These are phyloP conservation scores for Syzygium oleosum DNA, from an alignment of 345 rosid genomes.

Conservation along the genomic window DNA sequence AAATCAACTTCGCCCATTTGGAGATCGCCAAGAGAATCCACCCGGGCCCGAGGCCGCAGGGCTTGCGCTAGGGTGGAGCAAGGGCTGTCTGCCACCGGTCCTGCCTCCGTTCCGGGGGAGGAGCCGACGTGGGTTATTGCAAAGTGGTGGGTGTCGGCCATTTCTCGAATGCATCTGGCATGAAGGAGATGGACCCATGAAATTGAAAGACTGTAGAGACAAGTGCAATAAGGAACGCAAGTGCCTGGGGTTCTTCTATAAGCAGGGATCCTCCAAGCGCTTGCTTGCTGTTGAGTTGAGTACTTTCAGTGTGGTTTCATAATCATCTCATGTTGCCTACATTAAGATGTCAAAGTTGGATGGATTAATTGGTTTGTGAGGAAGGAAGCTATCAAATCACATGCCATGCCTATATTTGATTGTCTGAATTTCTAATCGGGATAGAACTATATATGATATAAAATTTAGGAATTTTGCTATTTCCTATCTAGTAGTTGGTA, in stretches of 20 bases:
- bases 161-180: neutral
- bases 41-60: neutral
- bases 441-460: too few species aligned
- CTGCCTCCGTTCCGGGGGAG: neutral
- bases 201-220: neutral
- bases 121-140: neutral
- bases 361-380: neutral
- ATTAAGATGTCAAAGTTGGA: conserved; percentile 4
- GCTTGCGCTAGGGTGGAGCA: conserved; percentile 4
- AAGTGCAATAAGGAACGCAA: neutral
- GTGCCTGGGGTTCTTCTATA: conserved; percentile 17
- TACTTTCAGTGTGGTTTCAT: conserved; percentile 11
- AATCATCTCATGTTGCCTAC: conserved; percentile 17
- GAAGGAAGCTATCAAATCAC: neutral
- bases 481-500: too few species aligned
- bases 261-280: neutral
- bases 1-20: neutral
- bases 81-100: neutral
- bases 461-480: too few species aligned
- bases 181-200: neutral
- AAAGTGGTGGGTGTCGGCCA: neutral
- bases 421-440: too few species aligned
- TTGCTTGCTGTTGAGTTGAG: conserved; percentile 4
- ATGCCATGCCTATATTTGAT: neutral
- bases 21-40: neutral